Evolutionary conservation across 306 rosid genomes (phyloP).

Genomic region (Fragaria ananassa): DNA sequence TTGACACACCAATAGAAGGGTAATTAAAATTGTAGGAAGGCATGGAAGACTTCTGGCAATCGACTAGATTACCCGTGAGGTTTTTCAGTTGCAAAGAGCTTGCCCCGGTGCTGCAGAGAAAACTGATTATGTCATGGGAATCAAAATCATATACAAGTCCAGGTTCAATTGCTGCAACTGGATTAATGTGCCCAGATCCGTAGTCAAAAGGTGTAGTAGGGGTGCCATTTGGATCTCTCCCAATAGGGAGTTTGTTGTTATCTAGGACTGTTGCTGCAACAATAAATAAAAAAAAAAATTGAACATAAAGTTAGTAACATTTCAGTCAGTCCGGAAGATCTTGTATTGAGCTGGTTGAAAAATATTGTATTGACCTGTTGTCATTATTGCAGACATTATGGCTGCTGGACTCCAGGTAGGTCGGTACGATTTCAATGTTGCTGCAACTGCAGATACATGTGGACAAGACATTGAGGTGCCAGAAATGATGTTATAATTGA

Average conservation of each 20-base stretch:
- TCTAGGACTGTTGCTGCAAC: constrained; percentile 47
- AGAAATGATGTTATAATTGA: constrained; percentile 55
- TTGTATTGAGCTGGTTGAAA: neutral
- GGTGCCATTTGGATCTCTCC: constrained; percentile 68
- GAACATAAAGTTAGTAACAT: neutral
- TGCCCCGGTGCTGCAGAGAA: constrained; percentile 60
- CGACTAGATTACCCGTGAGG: constrained; percentile 38
- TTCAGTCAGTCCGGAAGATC: neutral
- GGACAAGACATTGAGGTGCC: constrained; percentile 75
- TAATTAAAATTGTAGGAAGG: constrained; percentile 63
- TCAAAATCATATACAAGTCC: constrained; percentile 56
- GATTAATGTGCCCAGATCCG: constrained; percentile 63
- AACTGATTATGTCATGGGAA: constrained; percentile 52
- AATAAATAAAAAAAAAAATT: neutral
- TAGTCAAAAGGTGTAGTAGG: constrained; percentile 54
- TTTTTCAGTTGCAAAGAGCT: constrained; percentile 53
- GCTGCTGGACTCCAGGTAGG: constrained; percentile 68
- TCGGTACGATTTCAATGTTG: constrained; percentile 42
- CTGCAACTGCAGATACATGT: constrained; percentile 57
- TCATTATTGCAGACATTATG: constrained; percentile 63
- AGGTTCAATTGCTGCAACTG: constrained; percentile 50
- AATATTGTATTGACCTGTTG: constrained; percentile 37
- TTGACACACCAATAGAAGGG: constrained; percentile 70
- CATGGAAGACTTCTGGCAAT: constrained; percentile 39
- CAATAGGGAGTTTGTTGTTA: constrained; percentile 35